Percentiles rank a stretch among this genome's conserved stretches.
These are phyloP conservation scores for Solanum ossicruentum DNA, from an alignment of 257 asterid species.

Conservation along the genomic window DNA sequence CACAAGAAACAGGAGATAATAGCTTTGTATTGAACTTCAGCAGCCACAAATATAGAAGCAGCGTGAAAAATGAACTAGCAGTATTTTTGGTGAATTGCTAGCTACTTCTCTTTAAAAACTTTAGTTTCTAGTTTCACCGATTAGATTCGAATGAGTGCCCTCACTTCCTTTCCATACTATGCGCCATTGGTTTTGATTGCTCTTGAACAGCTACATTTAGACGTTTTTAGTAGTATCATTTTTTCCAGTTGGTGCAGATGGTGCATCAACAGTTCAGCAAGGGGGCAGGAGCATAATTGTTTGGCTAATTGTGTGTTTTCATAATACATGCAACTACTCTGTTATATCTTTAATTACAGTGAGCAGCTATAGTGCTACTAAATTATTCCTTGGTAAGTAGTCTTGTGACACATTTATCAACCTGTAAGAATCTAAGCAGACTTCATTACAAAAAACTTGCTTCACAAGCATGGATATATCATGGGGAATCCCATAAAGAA, in stretches of 20 bases:
- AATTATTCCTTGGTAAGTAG: neutral
- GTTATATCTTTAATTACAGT: neutral
- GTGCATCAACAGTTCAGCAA: neutral
- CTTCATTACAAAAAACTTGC: neutral
- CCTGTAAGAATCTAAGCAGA: neutral
- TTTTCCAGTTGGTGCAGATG: neutral
- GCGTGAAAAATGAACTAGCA: neutral
- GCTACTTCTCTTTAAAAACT: neutral
- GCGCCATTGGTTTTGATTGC: neutral
- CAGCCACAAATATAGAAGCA: neutral
- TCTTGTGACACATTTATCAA: neutral
- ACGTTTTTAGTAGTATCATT: neutral
- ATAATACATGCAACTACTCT: neutral
- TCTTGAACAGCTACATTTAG: neutral
- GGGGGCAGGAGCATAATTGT: neutral
- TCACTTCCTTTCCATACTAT: neutral
- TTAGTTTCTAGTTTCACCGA: neutral
- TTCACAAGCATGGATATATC: neutral
- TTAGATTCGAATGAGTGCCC: no score
- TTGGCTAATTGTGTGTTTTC: no score
- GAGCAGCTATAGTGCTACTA: neutral
- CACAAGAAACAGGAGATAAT: neutral
- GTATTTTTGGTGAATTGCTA: neutral
- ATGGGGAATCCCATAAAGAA: neutral
- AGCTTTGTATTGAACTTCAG: neutral